These are phyloP conservation scores for Pestalotiopsis sp. DNA, from an alignment of 2,329 filamentous ascomycete species.

Conservation along the genomic window DNA sequence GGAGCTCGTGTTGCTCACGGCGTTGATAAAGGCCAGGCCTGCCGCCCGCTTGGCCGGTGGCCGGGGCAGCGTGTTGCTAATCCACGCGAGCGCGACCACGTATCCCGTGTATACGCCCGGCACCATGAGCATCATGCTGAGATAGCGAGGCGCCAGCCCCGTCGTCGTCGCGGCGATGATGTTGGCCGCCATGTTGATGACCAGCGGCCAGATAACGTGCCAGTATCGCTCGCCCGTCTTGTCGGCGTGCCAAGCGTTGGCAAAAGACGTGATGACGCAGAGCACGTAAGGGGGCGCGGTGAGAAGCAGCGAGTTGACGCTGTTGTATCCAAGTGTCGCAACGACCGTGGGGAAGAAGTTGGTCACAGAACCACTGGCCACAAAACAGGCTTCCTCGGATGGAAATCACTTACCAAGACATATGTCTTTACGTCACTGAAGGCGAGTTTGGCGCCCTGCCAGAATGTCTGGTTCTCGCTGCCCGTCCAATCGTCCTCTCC, in stretches of 20 bases:
- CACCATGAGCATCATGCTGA: conserved; percentile 74
- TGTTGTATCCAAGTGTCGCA: conserved; percentile 63
- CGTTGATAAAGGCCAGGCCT: conserved; percentile 76
- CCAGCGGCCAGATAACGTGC: conserved; percentile 65
- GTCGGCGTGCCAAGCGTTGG: conserved; percentile 73
- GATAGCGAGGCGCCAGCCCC: conserved; percentile 61
- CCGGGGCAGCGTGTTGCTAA: conserved; percentile 72
- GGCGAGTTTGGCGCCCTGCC: conserved; percentile 55
- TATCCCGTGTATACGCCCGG: conserved; percentile 66
- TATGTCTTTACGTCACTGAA: conserved; percentile 62
- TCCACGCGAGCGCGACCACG: conserved; percentile 73
- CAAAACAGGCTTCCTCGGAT: conserved; percentile 42
- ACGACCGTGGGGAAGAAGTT: conserved; percentile 73
- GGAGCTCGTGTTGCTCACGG: conserved; percentile 66
- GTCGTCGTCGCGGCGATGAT: conserved; percentile 69
- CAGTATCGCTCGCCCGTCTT: conserved; percentile 70
- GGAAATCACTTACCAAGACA: conserved; percentile 46
- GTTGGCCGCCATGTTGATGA: conserved; percentile 63
- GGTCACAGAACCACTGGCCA: conserved; percentile 58
- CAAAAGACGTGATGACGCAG: conserved; percentile 60
- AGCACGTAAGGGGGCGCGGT: conserved; percentile 65
- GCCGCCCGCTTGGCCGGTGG: conserved; percentile 73
- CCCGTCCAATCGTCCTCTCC: conserved; percentile 65
- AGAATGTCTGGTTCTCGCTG: conserved; percentile 56
- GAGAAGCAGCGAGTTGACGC: conserved; percentile 62